phyloP scores from a whole-genome alignment of 2,329 filamentous ascomycete species.

The Xylariales sp. region DNA sequence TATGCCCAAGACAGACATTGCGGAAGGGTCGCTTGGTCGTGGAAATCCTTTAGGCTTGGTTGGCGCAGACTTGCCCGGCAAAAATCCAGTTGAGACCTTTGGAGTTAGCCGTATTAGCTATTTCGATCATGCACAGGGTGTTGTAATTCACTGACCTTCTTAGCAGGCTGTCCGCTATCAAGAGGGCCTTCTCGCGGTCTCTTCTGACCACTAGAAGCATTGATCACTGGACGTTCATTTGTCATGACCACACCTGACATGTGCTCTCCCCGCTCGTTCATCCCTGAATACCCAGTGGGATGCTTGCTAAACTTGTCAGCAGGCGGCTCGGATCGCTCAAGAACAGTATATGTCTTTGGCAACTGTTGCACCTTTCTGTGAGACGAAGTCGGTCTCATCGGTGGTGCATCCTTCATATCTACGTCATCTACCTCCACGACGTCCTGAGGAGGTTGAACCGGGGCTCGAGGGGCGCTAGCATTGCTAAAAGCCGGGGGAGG shows the following conservation, averaged over 20 bases:
- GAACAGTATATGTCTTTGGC: conserved; percentile 22
- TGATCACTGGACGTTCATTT: conserved; percentile 26
- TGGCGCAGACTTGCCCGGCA: conserved; percentile 14
- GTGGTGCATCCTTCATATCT: conserved; percentile 24
- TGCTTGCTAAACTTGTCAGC: conserved; percentile 7
- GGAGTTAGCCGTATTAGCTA: conserved; percentile 1
- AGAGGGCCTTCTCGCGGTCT: conserved; percentile 18
- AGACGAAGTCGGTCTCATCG: conserved; percentile 12
- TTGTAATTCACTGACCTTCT: conserved; percentile 19
- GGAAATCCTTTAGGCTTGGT: conserved; percentile 22
- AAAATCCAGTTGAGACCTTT: conserved; percentile 18
- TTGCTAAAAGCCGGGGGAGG: conserved; percentile 17
- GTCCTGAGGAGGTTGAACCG: neutral
- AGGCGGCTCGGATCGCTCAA: conserved; percentile 16
- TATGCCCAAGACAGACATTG: conserved; percentile 25
- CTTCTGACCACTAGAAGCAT: conserved; percentile 22
- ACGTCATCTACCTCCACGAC: conserved; percentile 17
- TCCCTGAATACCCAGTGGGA: conserved; percentile 12
- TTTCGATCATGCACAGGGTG: neutral
- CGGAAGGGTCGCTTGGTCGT: conserved; percentile 23
- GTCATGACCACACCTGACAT: conserved; percentile 13
- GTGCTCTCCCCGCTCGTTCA: conserved; percentile 27
- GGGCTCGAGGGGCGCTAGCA: conserved; percentile 4
- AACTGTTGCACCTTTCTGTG: conserved; percentile 20
- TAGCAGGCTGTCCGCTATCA: conserved; percentile 19